Evolutionary conservation across 176 grass and related monocot genomes (phyloP).

Genomic region (Zoysia japonica): DNA sequence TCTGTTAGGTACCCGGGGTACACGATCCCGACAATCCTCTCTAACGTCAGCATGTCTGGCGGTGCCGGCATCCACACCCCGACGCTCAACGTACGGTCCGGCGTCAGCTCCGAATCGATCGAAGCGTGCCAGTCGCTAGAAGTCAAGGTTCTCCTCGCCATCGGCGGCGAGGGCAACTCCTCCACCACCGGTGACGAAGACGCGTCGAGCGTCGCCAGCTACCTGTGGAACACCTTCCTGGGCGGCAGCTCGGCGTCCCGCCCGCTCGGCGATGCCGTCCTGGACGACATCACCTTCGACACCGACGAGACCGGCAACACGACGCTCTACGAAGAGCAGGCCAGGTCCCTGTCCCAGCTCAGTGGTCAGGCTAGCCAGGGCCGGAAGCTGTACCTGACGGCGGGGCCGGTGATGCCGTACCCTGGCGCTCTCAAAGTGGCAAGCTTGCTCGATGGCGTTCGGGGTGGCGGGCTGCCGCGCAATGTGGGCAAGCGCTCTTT

Average conservation of each 20-base stretch:
- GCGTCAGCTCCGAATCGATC: background rate
- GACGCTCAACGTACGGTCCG: too few species aligned
- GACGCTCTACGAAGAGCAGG: slow-evolving; percentile 37
- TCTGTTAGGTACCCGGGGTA: too few species aligned
- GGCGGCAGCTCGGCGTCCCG: slow-evolving; percentile 28
- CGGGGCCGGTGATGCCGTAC: slow-evolving; percentile 40
- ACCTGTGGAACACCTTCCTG: slow-evolving; percentile 68
- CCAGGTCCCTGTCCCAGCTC: slow-evolving; percentile 22
- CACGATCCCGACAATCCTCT: too few species aligned
- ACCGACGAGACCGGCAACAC: slow-evolving; percentile 37
- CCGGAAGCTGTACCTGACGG: slow-evolving; percentile 31
- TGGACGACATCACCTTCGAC: slow-evolving; percentile 67
- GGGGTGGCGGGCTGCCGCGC: too few species aligned
- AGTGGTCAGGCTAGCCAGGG: background rate
- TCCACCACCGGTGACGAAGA: slow-evolving; percentile 2
- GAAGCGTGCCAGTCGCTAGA: slow-evolving; percentile 40
- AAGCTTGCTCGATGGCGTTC: too few species aligned
- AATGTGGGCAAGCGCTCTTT: too few species aligned
- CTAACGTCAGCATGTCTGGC: slow-evolving; percentile 6
- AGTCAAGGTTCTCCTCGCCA: slow-evolving; percentile 54
- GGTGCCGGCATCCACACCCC: too few species aligned
- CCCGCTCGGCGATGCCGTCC: slow-evolving; percentile 50
- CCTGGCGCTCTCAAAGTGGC: slow-evolving; percentile 9
- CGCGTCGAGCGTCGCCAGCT: slow-evolving; percentile 47
- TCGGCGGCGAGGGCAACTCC: slow-evolving; percentile 30